A percentile compares a stretch with the other conserved stretches of the same genome.
phyloP scores from a whole-genome alignment of 176 grass and related monocot species.

The Musa beccarii region DNA sequence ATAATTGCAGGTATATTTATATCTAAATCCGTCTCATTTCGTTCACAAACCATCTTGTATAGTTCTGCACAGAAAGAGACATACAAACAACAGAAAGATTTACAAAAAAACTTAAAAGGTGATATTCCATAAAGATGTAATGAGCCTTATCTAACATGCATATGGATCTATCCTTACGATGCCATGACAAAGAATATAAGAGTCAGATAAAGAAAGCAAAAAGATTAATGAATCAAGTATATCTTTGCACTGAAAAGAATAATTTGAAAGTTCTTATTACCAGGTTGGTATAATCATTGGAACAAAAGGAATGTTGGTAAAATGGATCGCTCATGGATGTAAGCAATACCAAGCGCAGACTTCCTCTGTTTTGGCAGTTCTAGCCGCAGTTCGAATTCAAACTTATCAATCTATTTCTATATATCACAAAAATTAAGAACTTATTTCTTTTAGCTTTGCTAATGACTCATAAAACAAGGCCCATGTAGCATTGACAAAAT shows the following conservation, averaged over 20 bases:
- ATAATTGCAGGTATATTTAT: constrained; percentile 80
- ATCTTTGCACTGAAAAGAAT: not conserved
- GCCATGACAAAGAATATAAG: not conserved
- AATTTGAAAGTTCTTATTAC: not conserved
- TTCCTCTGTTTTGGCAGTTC: not conserved
- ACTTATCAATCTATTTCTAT: too few relatives aligned
- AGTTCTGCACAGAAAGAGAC: constrained; percentile 42
- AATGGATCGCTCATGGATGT: not conserved
- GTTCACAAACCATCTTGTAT: constrained; percentile 96
- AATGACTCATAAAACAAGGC: too few relatives aligned
- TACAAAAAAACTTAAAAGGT: not conserved
- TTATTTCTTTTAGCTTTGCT: too few relatives aligned
- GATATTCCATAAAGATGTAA: not conserved
- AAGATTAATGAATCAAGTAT: not conserved
- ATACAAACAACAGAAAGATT: not conserved
- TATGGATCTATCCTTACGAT: not conserved
- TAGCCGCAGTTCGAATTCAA: not conserved
- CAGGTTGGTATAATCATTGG: not conserved
- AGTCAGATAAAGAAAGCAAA: not conserved
- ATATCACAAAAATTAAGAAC: too few relatives aligned
- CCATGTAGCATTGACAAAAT: too few relatives aligned
- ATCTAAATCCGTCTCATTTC: constrained; percentile 65
- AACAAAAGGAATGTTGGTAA: not conserved
- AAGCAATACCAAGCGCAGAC: not conserved
- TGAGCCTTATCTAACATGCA: not conserved